Evolutionary conservation across 2,329 filamentous ascomycete species (phyloP).

Genomic region (Pleurostoma richardsiae): DNA sequence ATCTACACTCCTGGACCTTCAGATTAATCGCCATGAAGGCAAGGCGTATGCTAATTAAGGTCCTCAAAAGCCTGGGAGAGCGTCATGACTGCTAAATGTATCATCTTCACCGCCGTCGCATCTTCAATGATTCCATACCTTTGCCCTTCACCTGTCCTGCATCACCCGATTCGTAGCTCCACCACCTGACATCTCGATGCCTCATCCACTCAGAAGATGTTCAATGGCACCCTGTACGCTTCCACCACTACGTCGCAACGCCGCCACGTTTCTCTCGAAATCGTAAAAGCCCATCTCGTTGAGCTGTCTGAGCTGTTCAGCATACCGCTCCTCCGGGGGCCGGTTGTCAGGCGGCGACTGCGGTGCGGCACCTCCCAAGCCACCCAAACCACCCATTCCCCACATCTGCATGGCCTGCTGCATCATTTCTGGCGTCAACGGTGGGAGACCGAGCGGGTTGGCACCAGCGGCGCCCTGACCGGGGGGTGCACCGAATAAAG

Average conservation of each 20-base stretch:
- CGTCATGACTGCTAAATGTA: too few species aligned
- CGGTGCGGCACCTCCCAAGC: slow-evolving; percentile 23
- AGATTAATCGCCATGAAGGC: too few species aligned
- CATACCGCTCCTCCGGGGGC: slow-evolving; percentile 90
- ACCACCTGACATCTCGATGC: background rate
- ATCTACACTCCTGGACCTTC: too few species aligned
- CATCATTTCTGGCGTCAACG: slow-evolving; percentile 48
- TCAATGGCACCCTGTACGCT: slow-evolving; percentile 91
- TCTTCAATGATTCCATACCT: too few species aligned
- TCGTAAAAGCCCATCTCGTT: slow-evolving; percentile 99
- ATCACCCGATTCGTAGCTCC: background rate
- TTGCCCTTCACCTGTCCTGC: too few species aligned
- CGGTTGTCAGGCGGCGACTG: slow-evolving; percentile 69
- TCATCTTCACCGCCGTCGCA: too few species aligned
- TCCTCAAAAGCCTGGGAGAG: too few species aligned
- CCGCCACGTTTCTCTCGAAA: slow-evolving; percentile 88
- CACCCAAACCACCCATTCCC: slow-evolving; percentile 28
- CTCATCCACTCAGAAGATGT: slow-evolving; percentile 50
- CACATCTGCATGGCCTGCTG: slow-evolving; percentile 50
- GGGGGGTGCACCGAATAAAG: slow-evolving; percentile 50
- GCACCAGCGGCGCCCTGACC: slow-evolving; percentile 20
- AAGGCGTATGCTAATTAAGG: too few species aligned
- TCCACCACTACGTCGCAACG: slow-evolving; percentile 81
- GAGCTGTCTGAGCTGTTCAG: slow-evolving; percentile 81
- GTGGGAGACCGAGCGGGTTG: slow-evolving; percentile 33